A percentile compares a stretch with the other conserved stretches of the same genome.
Evolutionary conservation across 495 filamentous ascomycete species (phyloP).

Genomic region (Penicillium paradoxum): DNA sequence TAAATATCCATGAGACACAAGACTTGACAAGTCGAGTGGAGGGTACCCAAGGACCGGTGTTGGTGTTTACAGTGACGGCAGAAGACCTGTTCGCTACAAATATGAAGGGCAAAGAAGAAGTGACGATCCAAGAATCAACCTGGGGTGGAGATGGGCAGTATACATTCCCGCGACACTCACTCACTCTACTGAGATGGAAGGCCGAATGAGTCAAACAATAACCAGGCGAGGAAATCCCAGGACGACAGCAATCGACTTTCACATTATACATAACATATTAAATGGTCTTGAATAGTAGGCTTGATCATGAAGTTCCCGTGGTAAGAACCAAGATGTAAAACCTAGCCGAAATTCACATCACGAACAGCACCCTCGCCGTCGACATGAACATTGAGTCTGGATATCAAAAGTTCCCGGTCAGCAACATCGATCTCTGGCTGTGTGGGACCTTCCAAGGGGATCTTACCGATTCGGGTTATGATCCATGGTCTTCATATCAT

Average conservation of each 20-base stretch:
- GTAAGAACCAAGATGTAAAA: too few species aligned
- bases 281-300: neutral
- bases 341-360: constrained; percentile 53
- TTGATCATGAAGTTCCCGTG: too few species aligned
- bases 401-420: constrained; percentile 7
- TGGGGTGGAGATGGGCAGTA: constrained; percentile 58
- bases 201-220: constrained; percentile 21
- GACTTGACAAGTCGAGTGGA: constrained; percentile 53
- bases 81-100: constrained; percentile 51
- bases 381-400: constrained; percentile 67
- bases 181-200: constrained; percentile 66
- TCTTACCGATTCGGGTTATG: constrained; percentile 53
- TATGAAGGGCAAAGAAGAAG: constrained; percentile 55
- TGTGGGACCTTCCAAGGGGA: neutral
- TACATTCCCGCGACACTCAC: constrained; percentile 59
- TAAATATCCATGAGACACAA: constrained; percentile 59
- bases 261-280: neutral
- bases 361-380: constrained; percentile 68
- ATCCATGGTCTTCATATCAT: constrained; percentile 58
- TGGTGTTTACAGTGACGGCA: constrained; percentile 58
- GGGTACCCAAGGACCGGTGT: constrained; percentile 43
- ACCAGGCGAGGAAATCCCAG: neutral
- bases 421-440: neutral
- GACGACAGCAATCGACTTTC: neutral
- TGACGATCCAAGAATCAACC: constrained; percentile 52